These are phyloP conservation scores for Neoarthrinium moseri DNA, from an alignment of 2,329 filamentous ascomycete species.

Conservation along the genomic window DNA sequence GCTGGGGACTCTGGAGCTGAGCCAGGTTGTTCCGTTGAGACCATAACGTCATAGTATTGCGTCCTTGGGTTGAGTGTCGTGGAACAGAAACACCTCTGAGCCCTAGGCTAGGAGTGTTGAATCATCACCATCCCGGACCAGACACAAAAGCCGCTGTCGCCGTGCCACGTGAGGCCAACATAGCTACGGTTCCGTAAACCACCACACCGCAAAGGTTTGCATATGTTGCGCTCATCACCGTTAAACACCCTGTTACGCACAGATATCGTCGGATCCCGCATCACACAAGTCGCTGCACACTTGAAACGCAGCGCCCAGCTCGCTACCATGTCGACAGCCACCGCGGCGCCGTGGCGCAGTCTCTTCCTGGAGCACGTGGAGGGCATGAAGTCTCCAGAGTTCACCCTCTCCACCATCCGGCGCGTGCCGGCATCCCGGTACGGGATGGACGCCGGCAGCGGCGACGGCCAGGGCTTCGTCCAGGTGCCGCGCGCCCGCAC, in stretches of 20 bases:
- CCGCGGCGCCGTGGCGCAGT: constrained; percentile 52
- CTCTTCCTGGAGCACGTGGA: constrained; percentile 50
- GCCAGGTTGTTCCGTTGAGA: too few species aligned
- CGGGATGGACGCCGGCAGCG: constrained; percentile 5
- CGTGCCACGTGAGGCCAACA: too few species aligned
- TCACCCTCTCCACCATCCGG: constrained; percentile 52
- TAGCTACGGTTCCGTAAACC: neutral
- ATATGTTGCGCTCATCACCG: constrained; percentile 14
- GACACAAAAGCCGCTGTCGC: too few species aligned
- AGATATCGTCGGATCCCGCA: constrained; percentile 9
- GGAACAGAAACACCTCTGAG: too few species aligned
- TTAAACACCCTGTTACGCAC: too few species aligned
- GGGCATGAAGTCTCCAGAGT: constrained; percentile 45
- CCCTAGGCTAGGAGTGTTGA: too few species aligned
- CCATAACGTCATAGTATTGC: too few species aligned
- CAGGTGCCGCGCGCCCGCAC: constrained; percentile 63
- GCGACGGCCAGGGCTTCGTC: constrained; percentile 34
- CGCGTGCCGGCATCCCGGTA: constrained; percentile 19
- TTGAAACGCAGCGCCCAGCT: constrained; percentile 12
- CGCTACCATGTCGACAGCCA: constrained; percentile 15
- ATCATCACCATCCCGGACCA: neutral
- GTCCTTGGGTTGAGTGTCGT: too few species aligned
- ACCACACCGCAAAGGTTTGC: neutral
- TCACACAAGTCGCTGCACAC: constrained; percentile 18
- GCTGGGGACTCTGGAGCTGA: too few species aligned